These are phyloP conservation scores for Aspergillus costaricaensis DNA, from an alignment of 2,329 filamentous ascomycete genomes.

Conservation along the genomic window DNA sequence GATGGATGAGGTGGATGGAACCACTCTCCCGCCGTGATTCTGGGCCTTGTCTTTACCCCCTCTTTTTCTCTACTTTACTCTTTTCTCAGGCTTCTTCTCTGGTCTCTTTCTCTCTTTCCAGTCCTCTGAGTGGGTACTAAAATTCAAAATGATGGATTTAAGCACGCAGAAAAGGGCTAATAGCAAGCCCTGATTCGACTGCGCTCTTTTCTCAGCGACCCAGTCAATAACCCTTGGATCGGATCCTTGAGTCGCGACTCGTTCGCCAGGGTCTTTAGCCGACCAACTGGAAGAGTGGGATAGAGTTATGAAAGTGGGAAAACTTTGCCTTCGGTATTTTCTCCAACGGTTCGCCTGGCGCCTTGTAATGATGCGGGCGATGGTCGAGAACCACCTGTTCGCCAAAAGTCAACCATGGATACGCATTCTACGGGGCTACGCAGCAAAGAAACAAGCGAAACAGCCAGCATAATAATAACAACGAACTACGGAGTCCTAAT, in stretches of 20 bases:
- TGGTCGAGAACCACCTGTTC: constrained; percentile 1
- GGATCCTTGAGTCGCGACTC: neutral
- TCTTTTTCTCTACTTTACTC: neutral
- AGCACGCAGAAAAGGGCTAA: neutral
- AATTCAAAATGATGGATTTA: too few relatives aligned
- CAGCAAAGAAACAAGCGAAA: neutral
- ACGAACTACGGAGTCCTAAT: neutral
- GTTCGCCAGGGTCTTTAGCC: neutral
- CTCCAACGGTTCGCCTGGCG: constrained; percentile 1
- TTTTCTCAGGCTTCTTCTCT: neutral
- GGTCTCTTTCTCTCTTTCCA: neutral
- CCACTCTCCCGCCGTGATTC: neutral
- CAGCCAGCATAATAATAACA: neutral
- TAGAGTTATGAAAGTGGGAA: neutral
- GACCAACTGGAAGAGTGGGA: neutral
- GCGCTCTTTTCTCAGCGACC: neutral
- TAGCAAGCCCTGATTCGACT: too few relatives aligned
- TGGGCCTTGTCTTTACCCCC: neutral
- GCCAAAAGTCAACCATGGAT: neutral
- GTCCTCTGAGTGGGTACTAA: neutral
- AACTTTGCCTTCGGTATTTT: neutral
- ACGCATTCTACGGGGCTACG: neutral
- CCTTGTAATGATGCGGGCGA: neutral
- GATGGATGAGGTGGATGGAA: constrained; percentile 7
- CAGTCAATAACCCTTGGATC: constrained; percentile 1